Evolutionary conservation across 305 asterid species (phyloP).

Genomic region (Fraxinus dipetala): DNA sequence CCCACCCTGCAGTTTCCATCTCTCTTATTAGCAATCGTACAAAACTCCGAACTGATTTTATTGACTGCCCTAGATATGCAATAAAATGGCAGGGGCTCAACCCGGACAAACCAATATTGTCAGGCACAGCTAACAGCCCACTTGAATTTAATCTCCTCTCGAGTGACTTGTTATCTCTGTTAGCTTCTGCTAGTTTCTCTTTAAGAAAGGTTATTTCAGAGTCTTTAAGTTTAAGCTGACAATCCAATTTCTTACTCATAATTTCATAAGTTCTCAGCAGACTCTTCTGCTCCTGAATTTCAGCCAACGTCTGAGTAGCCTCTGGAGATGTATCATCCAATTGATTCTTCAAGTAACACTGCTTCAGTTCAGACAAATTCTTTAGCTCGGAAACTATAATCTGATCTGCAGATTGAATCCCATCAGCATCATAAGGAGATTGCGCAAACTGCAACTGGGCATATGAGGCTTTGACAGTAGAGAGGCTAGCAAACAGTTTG

Average conservation of each 20-base stretch:
- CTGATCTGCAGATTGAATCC: constrained; percentile 70
- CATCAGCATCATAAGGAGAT: constrained; percentile 77
- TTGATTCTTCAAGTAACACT: constrained; percentile 54
- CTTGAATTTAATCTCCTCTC: constrained; percentile 57
- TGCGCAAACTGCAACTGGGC: constrained; percentile 72
- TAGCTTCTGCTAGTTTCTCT: constrained; percentile 66
- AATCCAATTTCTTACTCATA: constrained; percentile 62
- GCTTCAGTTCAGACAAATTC: constrained; percentile 67
- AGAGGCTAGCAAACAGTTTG: constrained; percentile 64
- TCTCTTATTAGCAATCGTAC: constrained; percentile 50
- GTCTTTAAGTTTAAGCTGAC: constrained; percentile 66
- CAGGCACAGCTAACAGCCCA: constrained; percentile 41
- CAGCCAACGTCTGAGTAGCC: constrained; percentile 43
- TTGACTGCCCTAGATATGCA: constrained; percentile 35
- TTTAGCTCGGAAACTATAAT: constrained; percentile 57
- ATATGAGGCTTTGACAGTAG: constrained; percentile 74
- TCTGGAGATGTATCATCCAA: constrained; percentile 48
- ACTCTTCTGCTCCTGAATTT: constrained; percentile 63
- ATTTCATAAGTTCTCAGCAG: constrained; percentile 58
- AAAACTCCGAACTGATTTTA: constrained; percentile 56
- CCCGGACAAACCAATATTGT: constrained; percentile 36
- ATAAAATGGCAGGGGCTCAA: constrained; percentile 54
- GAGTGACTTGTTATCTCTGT: constrained; percentile 45
- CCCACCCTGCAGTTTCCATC: constrained; percentile 72
- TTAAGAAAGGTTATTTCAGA: constrained; percentile 68